phyloP scores from a whole-genome alignment of 176 grass and related monocot genomes.

The Urochloa ruziziensis region DNA sequence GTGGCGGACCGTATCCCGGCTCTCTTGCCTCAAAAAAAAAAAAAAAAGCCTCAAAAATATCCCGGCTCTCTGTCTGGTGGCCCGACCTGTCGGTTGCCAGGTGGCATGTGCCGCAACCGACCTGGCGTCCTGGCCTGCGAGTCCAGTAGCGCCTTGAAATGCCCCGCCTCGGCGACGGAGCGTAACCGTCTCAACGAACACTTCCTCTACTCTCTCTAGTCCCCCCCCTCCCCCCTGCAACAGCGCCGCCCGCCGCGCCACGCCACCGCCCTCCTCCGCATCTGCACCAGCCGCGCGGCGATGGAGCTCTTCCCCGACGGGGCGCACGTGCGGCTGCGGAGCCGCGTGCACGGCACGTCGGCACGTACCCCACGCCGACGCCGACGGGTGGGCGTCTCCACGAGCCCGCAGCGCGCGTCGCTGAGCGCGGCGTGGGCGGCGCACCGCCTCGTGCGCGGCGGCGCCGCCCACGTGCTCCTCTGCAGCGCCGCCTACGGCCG shows the following conservation, averaged over 20 bases:
- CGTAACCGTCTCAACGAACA: background rate
- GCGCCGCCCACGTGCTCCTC: background rate
- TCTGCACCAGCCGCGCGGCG: background rate
- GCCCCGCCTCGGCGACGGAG: background rate
- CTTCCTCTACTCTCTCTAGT: background rate
- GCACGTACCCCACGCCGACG: slow-evolving; percentile 25
- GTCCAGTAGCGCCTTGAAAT: background rate
- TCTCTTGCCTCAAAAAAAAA: no score
- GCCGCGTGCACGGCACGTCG: background rate
- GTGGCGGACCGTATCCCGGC: no score
- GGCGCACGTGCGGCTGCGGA: slow-evolving; percentile 10
- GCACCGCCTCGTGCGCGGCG: background rate
- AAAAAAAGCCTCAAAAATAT: no score
- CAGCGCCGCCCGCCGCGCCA: background rate
- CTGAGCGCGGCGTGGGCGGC: slow-evolving; percentile 6
- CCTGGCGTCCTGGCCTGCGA: no score
- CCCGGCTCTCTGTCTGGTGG: no score
- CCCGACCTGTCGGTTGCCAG: no score
- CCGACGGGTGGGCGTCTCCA: background rate
- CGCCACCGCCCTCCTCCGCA: background rate
- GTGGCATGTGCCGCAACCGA: background rate
- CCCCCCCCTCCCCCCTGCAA: background rate
- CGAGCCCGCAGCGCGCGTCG: background rate
- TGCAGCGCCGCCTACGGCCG: background rate
- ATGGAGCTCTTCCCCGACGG: slow-evolving; percentile 22